Conservation (phyloP, 1,139 yeast genomes). For the Geotrichum cucujoidarum region DNA sequence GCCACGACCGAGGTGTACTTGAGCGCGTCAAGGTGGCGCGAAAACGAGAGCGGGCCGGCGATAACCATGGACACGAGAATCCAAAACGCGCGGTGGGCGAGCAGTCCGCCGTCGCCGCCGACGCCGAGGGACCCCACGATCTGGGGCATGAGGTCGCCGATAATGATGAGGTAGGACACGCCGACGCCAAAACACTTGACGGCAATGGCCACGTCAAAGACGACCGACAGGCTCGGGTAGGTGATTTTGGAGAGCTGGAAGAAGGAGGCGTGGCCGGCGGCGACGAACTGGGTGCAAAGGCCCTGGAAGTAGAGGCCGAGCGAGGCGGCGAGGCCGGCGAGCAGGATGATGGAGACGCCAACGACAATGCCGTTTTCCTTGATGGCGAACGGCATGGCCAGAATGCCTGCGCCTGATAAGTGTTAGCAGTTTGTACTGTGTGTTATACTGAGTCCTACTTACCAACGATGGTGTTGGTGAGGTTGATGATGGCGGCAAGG, state of each 20-base stretch:
- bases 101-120: slow-evolving; percentile 14
- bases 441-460: not conserved
- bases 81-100: slow-evolving; percentile 49
- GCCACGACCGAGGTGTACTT: slow-evolving; percentile 86
- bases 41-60: slow-evolving; percentile 69
- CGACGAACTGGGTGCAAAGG: slow-evolving; percentile 63
- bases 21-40: slow-evolving; percentile 74
- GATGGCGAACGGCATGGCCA: slow-evolving; percentile 89
- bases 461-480: slow-evolving; percentile 39
- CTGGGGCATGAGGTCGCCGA: slow-evolving; percentile 85
- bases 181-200: slow-evolving; percentile 93
- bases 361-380: slow-evolving; percentile 74
- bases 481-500: slow-evolving; percentile 34
- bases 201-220: slow-evolving; percentile 84
- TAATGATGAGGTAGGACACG: slow-evolving; percentile 76
- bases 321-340: slow-evolving; percentile 77
- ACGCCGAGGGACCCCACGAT: slow-evolving; percentile 31
- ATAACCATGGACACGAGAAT: slow-evolving; percentile 56
- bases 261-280: slow-evolving; percentile 75
- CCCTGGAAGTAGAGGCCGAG: slow-evolving; percentile 77
- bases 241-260: slow-evolving; percentile 79
- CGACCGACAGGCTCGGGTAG: slow-evolving; percentile 73
- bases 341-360: slow-evolving; percentile 58
- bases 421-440: not conserved
- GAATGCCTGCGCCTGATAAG: slow-evolving; percentile 75